Base-by-base conservation (phyloP, 768 basidiomycete genomes). In the Cystofilobasidium bisporidii region DNA sequence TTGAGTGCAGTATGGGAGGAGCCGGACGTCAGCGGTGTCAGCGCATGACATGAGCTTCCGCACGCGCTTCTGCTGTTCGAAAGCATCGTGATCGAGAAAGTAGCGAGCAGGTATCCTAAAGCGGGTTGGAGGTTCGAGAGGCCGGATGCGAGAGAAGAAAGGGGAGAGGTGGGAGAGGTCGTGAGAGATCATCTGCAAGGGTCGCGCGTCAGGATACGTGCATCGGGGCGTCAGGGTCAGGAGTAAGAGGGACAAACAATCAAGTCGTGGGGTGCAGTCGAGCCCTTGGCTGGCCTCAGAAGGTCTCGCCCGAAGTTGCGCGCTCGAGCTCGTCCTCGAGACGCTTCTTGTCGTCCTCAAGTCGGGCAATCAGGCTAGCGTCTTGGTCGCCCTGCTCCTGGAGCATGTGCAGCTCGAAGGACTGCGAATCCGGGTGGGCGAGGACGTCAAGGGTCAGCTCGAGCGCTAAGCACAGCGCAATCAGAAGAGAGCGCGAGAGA, bases 321-420 rank as follows among this genome's bases (percentile, higher is more conserved):
- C 50, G 50, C 11, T 55, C 63, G 24, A 64, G 53, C 22, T 64
- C 53, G 36, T 64, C 63, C 24, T 41, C 38, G 6, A 53, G 48
- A 17, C 41, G 53, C 40, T 43, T 41, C n/a, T 55, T n/a, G 3
- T 56, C 55, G 18, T 56, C 63, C 28, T 64, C 63, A 40, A 64
- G 63, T 6, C 15, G 28, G 28, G 24, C 50, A 24, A 30, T 56
- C 18, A 14, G 8, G 28, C 32, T 20, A n/a, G 4, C 22, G 8
- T 56, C 53, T 17, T 28, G 5, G 14, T 28, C 26, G 14, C 3
- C 53, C 28, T 56, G 53, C 26, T 56, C 28, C 61, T 33, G 28
- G 28, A 22, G 47, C 3, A 61, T 12, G 1, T 15, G 24, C 6
- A 30, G 30, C 26, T 28, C 28, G 26, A 61, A 14, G 28, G 17